Evolutionary conservation across 495 filamentous ascomycete genomes (phyloP), one percentile per base, ranked within the genome.

Genomic region (Massariosphaeria phaeospora): DNA sequence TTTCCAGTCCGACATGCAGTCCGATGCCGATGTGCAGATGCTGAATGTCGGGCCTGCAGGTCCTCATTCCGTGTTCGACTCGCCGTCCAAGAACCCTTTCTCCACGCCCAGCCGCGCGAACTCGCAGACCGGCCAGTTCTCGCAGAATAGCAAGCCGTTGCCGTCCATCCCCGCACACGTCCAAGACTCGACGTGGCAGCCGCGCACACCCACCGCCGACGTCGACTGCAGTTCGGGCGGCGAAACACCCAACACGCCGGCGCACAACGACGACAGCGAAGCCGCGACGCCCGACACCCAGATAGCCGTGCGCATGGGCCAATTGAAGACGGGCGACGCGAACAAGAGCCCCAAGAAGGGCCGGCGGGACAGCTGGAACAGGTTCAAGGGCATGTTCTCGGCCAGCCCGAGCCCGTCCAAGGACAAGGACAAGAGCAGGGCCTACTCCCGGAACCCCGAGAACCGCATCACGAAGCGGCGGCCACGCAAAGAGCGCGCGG

Each of bases 221-320:
- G 67, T 81, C 18, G 83, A 86, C 46, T 80, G 84, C 8, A 71
- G 72, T 25, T 91, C 88, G 2, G 84, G 84, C 39, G 80, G 84
- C n/a, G 91, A 95, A 64, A 84, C 79, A 24, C 72, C 78, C 50
- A 84, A 86, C 0, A 90, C 89, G 7, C 88, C 91, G 2, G 74
- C 75, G 62, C 74, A 70, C 30, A 81, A 84, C 54, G 81, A 77
- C 40, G 83, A 88, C 57, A 79, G 79, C 51, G 87, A 86, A 59
- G 80, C 56, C 59, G 44, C 78, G 43, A 85, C 83, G 4, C 83
- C 89, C 0, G 87, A 90, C 48, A 70, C 72, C 27, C 73, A 72
- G 45, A 34, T 5, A 57, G 61, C 17, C 49, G 26, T 48, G 67
- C 74, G 66, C 61, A 72, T 47, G 70, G 77, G 51, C 48, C 65